Evolutionary conservation across 768 basidiomycete species (phyloP).

Genomic region (Collybia nuda): DNA sequence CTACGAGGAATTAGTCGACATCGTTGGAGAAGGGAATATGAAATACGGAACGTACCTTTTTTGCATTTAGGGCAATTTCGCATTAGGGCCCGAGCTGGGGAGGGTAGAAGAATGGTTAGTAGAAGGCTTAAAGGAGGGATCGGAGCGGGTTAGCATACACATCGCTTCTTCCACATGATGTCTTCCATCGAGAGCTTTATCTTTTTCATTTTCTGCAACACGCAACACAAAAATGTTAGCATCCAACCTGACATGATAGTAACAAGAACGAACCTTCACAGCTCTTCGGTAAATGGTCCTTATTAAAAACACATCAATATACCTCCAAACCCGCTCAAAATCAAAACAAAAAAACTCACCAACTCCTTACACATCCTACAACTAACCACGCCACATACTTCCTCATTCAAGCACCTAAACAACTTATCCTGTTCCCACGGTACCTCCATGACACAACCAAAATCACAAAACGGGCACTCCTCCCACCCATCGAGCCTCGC

Average conservation of each 20-base stretch:
- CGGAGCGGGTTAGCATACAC: constrained; percentile 50
- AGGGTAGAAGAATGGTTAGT: constrained; percentile 1
- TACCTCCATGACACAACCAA: constrained; percentile 69
- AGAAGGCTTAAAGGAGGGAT: background rate
- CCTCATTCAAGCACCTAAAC: constrained; percentile 56
- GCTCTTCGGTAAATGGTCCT: constrained; percentile 80
- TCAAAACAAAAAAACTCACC: constrained; percentile 35
- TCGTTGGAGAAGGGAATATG: too few species aligned
- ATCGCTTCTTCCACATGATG: constrained; percentile 92
- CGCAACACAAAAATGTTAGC: constrained; percentile 26
- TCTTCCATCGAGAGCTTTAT: constrained; percentile 56
- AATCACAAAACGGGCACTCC: constrained; percentile 89
- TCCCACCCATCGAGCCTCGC: constrained; percentile 81
- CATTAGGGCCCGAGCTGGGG: constrained; percentile 74
- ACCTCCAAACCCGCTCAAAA: too few species aligned
- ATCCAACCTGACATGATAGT: background rate
- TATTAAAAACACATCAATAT: background rate
- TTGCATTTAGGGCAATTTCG: constrained; percentile 85
- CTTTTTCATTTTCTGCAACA: constrained; percentile 49
- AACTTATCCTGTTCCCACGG: constrained; percentile 59
- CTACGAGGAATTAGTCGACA: too few species aligned
- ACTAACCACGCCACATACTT: constrained; percentile 63
- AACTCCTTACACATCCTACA: constrained; percentile 77
- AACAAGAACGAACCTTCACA: constrained; percentile 56
- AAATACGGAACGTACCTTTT: constrained; percentile 73